Evolutionary conservation across 1,284 basidiomycete species (phyloP), one percentile per base, ranked within the genome.

Genomic region (Cutaneotrichosporon curvatum): DNA sequence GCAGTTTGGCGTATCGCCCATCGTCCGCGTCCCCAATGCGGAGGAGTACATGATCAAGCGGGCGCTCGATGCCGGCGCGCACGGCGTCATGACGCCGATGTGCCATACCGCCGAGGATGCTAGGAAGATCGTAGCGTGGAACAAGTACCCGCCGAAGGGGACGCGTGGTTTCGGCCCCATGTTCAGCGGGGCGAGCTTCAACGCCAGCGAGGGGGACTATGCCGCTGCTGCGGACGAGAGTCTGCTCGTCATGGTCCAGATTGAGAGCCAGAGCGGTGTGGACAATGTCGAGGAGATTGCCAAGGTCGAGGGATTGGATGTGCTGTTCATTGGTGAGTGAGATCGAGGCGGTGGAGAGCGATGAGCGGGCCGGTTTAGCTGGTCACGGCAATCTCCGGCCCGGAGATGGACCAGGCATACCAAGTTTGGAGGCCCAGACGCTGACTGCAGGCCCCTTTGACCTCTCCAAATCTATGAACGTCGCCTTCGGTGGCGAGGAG

Each of bases 221-320:
- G 63, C 82, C 28, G 57, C 63, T 1, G 61, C 67, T 4, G 81
- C 81, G 3, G 82, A 84, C 57, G 74, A 78, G 1, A 67, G 72
- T 21, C 66, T 81, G 15, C 51, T 81, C 19, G 74, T 83, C 20
- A 78, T 83, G 67, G 75, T 81, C 2, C 82, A 83, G 64, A 82
- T 83, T 47, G 81, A 83, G 67, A 82, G 76, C 6, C 71, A 62
- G 44, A 78, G 80, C 37, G 81, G 74, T 0, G 76, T 83, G 12
- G 58, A 77, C 41, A 85, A 83, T 51, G 67, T 81, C 16, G 73
- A 79, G 23, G 75, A 76, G 35, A 83, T 84, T 45, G 79, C 81
- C 10, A 59, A 71, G 4, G 81, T 83, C 4, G 76, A 80, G 28
- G 81, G 82, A 0, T 72, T 84, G 74, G 77, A 79, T 43, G 76